These are phyloP conservation scores for Alternaria metachromatica DNA, from an alignment of 2,329 filamentous ascomycete species.

Conservation along the genomic window DNA sequence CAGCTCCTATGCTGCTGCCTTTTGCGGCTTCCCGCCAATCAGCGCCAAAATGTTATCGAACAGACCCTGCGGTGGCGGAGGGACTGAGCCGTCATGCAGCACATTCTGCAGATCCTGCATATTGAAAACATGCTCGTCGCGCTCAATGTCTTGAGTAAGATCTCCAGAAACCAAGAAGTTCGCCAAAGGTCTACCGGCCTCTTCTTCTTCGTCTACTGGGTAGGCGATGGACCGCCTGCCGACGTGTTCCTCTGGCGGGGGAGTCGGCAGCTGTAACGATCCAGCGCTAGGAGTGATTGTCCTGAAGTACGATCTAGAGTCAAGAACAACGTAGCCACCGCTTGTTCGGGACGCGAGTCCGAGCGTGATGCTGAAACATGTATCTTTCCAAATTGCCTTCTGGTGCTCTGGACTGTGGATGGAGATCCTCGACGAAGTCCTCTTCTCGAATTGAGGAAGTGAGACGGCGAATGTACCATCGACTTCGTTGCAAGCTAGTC, in stretches of 20 bases:
- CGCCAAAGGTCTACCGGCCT: constrained; percentile 1
- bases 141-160: constrained; percentile 18
- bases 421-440: constrained; percentile 57
- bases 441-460: constrained; percentile 47
- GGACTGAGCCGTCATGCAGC: constrained; percentile 22
- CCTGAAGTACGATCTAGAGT: constrained; percentile 76
- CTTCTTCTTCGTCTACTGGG: constrained; percentile 15
- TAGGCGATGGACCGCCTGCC: constrained; percentile 30
- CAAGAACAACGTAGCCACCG: constrained; percentile 76
- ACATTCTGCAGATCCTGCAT: constrained; percentile 25
- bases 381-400: constrained; percentile 64
- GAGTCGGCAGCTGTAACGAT: constrained; percentile 35
- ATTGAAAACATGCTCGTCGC: constrained; percentile 21
- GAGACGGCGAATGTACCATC: constrained; percentile 54
- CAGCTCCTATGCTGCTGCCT: constrained; percentile 15
- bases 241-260: constrained; percentile 43
- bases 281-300: constrained; percentile 44
- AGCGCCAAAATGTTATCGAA: constrained; percentile 24
- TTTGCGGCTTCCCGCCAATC: constrained; percentile 20
- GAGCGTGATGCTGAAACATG: constrained; percentile 65
- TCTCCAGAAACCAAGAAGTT: constrained; percentile 9
- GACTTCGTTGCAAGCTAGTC: constrained; percentile 73
- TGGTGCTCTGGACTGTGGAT: constrained; percentile 70
- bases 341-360: constrained; percentile 69
- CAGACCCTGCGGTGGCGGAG: constrained; percentile 22